Evolutionary conservation across 1,284 basidiomycete genomes (phyloP).

Genomic region (Cutaneotrichosporon sp.): DNA sequence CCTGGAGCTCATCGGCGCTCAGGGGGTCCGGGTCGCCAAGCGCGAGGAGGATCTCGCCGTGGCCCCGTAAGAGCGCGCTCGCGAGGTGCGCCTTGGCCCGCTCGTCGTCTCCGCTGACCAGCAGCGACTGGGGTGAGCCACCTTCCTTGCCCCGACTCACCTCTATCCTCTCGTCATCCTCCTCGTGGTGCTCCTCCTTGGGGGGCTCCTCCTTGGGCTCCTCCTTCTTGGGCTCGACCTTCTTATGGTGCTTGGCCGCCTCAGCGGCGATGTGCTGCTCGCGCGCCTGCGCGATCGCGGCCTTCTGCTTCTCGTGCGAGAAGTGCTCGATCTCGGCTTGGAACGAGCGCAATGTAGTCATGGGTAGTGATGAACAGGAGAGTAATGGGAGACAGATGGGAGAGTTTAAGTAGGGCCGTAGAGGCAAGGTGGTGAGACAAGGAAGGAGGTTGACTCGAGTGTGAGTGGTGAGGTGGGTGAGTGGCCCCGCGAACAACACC

Average conservation of each 20-base stretch:
- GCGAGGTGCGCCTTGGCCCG: conserved; percentile 42
- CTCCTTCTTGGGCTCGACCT: conserved; percentile 30
- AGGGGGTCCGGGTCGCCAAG: conserved; percentile 43
- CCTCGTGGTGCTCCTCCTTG: conserved; percentile 27
- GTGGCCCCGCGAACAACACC: background rate
- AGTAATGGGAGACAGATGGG: background rate
- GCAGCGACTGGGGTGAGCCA: conserved; percentile 32
- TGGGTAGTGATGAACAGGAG: conserved; percentile 14
- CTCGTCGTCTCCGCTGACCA: conserved; percentile 34
- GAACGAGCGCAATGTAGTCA: conserved; percentile 52
- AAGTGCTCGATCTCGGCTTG: conserved; percentile 53
- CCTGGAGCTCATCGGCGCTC: conserved; percentile 28
- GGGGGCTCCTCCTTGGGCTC: conserved; percentile 9
- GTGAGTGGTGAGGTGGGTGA: too few relatives aligned
- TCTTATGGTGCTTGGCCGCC: conserved; percentile 41
- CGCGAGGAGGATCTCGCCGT: conserved; percentile 47
- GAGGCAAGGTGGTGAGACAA: background rate
- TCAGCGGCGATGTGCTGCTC: conserved; percentile 46
- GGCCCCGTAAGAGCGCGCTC: conserved; percentile 37
- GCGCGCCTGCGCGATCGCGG: conserved; percentile 42
- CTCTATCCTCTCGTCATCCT: conserved; percentile 36
- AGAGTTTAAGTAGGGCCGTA: too few relatives aligned
- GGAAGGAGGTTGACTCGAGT: background rate
- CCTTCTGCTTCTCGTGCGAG: conserved; percentile 45
- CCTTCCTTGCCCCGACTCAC: conserved; percentile 31